Conservation (phyloP, 371 early-diverging fungal species). For the Mortierella sp. region DNA sequence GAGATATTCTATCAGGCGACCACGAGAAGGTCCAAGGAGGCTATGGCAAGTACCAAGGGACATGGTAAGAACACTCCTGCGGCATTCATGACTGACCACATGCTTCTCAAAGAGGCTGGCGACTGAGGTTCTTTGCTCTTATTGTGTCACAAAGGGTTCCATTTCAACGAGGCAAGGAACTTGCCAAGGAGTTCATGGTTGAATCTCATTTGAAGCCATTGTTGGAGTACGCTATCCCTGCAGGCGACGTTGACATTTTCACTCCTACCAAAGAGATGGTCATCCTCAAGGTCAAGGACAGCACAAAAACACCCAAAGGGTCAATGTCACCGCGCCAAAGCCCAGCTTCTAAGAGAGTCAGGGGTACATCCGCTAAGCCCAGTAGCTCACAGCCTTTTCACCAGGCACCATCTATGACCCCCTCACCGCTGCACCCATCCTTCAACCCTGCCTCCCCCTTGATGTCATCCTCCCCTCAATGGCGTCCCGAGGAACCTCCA, state of each 20-base stretch:
- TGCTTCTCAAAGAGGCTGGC: not conserved
- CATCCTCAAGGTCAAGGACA: slow-evolving; percentile 21
- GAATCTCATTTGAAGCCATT: slow-evolving; percentile 67
- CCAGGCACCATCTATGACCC: slow-evolving; percentile 39
- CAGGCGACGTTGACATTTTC: slow-evolving; percentile 26
- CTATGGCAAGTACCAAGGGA: slow-evolving; percentile 97
- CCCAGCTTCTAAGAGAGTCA: slow-evolving; percentile 24
- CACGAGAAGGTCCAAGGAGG: slow-evolving; percentile 98
- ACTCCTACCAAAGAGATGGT: slow-evolving; percentile 51
- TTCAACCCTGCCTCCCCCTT: slow-evolving; percentile 39
- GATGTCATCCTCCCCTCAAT: slow-evolving; percentile 43
- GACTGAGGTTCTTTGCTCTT: not conserved
- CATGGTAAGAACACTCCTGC: too few species aligned
- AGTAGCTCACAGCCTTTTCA: slow-evolving; percentile 22
- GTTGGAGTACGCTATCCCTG: slow-evolving; percentile 71
- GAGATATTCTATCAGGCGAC: slow-evolving; percentile 82
- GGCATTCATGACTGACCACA: too few species aligned
- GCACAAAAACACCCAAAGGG: slow-evolving; percentile 17
- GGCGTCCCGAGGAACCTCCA: slow-evolving; percentile 34
- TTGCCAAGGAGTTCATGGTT: slow-evolving; percentile 80
- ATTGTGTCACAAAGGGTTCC: slow-evolving; percentile 73
- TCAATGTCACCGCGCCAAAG: slow-evolving; percentile 32
- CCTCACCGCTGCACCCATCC: slow-evolving; percentile 47
- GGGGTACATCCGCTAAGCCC: slow-evolving; percentile 23
- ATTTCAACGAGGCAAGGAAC: slow-evolving; percentile 73